A percentile compares a stretch with the other conserved stretches of the same genome.
Conservation (phyloP, 2,329 filamentous ascomycete species). For the Diaporthe citri region DNA sequence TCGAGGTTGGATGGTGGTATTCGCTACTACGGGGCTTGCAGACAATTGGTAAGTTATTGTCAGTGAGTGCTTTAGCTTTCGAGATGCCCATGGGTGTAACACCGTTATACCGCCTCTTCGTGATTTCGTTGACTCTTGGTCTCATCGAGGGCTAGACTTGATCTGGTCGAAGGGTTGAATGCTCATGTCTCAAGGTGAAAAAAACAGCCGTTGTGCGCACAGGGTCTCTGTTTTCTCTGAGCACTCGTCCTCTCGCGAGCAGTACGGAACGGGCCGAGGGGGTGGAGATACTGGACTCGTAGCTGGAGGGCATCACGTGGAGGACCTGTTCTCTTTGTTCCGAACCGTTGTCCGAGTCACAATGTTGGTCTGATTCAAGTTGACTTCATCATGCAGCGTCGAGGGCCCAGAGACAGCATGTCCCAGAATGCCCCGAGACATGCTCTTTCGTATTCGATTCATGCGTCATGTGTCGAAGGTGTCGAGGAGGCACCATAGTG, state of each 20-base stretch:
- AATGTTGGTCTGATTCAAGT: background rate
- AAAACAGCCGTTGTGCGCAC: background rate
- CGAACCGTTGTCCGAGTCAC: background rate
- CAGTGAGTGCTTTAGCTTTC: constrained; percentile 7
- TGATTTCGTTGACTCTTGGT: background rate
- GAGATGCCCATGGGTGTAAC: background rate
- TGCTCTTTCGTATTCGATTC: background rate
- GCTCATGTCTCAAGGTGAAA: background rate
- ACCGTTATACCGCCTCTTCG: too few species aligned
- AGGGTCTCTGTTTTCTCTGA: background rate
- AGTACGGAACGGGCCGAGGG: background rate
- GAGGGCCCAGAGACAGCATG: background rate
- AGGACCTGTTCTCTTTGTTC: background rate
- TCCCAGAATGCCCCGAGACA: constrained; percentile 20
- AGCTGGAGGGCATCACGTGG: background rate
- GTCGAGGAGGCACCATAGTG: background rate
- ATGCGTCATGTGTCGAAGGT: background rate
- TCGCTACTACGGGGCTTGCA: background rate
- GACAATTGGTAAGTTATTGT: background rate
- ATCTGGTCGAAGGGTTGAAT: background rate
- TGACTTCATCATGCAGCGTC: constrained; percentile 2
- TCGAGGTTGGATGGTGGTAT: background rate
- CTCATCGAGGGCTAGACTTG: background rate
- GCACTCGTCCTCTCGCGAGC: background rate
- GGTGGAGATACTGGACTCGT: too few species aligned